These are phyloP conservation scores for Suillus lakei DNA, from an alignment of 768 basidiomycete species.

Conservation along the genomic window DNA sequence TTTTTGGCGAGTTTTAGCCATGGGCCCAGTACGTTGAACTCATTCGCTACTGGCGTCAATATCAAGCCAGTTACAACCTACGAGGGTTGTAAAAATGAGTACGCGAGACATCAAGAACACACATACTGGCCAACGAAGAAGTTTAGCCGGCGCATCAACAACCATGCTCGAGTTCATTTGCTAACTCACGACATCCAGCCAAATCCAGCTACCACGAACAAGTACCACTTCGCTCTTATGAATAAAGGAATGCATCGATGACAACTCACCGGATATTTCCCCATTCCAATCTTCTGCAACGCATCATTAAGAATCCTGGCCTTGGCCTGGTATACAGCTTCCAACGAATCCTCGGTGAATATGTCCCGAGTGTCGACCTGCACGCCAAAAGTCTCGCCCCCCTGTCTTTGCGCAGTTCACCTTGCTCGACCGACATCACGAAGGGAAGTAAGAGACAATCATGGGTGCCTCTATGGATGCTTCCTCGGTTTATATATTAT, in stretches of 20 bases:
- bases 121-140: conserved; percentile 62
- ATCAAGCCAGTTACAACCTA: conserved; percentile 72
- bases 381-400: background rate
- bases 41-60: conserved; percentile 62
- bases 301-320: conserved; percentile 61
- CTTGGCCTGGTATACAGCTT: conserved; percentile 64
- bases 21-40: conserved; percentile 65
- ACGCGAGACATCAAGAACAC: background rate
- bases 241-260: conserved; percentile 3
- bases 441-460: background rate
- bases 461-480: background rate
- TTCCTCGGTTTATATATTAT: conserved; percentile 7
- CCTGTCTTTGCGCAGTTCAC: conserved; percentile 11
- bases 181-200: conserved; percentile 73
- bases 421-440: conserved; percentile 23
- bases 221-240: conserved; percentile 48
- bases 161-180: background rate
- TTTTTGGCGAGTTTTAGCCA: conserved; percentile 74
- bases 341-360: conserved; percentile 39
- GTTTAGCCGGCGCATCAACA: background rate
- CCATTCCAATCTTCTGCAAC: conserved; percentile 72
- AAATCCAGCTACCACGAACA: conserved; percentile 73
- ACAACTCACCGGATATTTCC: conserved; percentile 60
- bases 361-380: conserved; percentile 26
- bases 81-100: conserved; percentile 1